A percentile compares a stretch with the other conserved stretches of the same genome.
Conservation (phyloP, 1,284 basidiomycete species). For the Microbotryum lychnidis-dioicae region DNA sequence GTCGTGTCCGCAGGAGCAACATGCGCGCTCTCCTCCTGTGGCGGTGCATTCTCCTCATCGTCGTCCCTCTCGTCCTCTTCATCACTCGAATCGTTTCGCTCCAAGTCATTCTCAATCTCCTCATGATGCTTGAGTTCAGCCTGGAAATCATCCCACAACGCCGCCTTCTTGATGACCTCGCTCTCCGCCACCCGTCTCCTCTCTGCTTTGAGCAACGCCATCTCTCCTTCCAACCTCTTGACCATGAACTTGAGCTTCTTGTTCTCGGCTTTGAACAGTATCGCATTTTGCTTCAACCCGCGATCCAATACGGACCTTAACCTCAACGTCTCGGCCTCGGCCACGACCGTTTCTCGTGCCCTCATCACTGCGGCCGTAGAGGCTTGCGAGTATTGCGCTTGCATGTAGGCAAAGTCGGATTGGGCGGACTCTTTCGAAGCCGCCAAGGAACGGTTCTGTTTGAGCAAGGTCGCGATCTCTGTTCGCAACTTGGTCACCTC, state of each 20-base stretch:
- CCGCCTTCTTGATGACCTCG: conserved; percentile 21
- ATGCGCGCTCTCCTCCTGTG: no score
- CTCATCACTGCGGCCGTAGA: conserved; percentile 27
- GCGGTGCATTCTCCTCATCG: no score
- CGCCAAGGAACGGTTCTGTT: conserved; percentile 14
- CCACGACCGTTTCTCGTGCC: conserved; percentile 19
- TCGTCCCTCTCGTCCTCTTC: no score
- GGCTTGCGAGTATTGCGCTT: conserved; percentile 27
- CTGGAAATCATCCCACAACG: conserved; percentile 18
- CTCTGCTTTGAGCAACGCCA: conserved; percentile 7
- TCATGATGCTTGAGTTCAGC: no score
- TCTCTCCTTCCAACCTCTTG: conserved; percentile 11
- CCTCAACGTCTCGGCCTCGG: conserved; percentile 20
- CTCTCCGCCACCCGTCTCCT: conserved; percentile 4
- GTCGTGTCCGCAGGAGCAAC: no score
- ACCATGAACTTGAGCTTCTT: conserved; percentile 8
- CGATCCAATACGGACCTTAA: conserved; percentile 14
- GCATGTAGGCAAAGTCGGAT: conserved; percentile 25
- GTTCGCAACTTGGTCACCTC: conserved; percentile 16
- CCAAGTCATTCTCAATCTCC: no score
- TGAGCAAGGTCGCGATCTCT: conserved; percentile 13
- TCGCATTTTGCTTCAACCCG: conserved; percentile 23
- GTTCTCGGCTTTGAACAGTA: conserved; percentile 5
- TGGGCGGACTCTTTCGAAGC: conserved; percentile 23
- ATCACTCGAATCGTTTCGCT: no score